Percentiles rank a stretch among this genome's conserved stretches.
phyloP scores from a whole-genome alignment of 176 grass and related monocot genomes.

The Ensete glaucum region DNA sequence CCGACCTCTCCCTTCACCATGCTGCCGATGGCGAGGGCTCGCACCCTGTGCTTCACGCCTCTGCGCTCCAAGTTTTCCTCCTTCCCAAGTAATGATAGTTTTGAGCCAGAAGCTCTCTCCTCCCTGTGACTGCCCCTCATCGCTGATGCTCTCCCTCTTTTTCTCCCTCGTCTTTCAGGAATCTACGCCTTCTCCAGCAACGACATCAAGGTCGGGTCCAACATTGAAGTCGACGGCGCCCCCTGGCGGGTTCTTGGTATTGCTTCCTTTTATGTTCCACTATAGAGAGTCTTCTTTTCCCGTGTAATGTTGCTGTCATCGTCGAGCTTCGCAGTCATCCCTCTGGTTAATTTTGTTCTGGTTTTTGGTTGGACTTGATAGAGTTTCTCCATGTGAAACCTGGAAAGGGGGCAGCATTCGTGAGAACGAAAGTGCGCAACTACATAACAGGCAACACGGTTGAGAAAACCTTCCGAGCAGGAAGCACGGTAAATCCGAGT shows the following conservation, averaged over 20 bases:
- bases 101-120: not conserved
- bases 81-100: not conserved
- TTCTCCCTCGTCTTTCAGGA: constrained; percentile 25
- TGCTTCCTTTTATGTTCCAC: not conserved
- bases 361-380: constrained; percentile 20
- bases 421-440: constrained; percentile 86
- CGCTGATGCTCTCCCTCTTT: not conserved
- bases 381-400: constrained; percentile 98
- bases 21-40: not conserved
- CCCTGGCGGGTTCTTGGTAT: constrained; percentile 80
- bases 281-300: not conserved
- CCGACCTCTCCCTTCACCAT: not conserved
- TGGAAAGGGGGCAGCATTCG: constrained; percentile 94
- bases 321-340: not conserved
- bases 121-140: no score
- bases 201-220: constrained; percentile 81
- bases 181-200: constrained; percentile 81
- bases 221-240: constrained; percentile 72
- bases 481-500: constrained; percentile 70
- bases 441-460: constrained; percentile 89
- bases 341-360: not conserved
- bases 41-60: not conserved
- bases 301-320: not conserved
- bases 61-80: constrained; percentile 12
- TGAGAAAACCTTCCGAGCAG: constrained; percentile 99